phyloP scores from a whole-genome alignment of 768 basidiomycete species.

The Trametes maxima region DNA sequence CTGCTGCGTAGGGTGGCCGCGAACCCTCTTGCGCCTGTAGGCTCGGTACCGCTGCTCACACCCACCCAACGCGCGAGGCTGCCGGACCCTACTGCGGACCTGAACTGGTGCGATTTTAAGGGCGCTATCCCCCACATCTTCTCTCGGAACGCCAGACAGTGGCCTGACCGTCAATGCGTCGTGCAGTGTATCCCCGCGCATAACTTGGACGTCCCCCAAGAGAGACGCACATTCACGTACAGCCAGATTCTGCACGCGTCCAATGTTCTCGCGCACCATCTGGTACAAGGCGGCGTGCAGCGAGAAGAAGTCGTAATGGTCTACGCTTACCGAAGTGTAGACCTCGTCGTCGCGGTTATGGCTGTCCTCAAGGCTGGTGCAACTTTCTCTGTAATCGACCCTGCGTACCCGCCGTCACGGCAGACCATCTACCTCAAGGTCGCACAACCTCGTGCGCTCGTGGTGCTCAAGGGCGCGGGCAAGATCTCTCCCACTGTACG shows the following conservation, averaged over 20 bases:
- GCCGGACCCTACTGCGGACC: conserved; percentile 83
- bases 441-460: conserved; percentile 86
- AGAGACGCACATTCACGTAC: conserved; percentile 72
- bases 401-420: conserved; percentile 91
- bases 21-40: conserved; percentile 70
- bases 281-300: conserved; percentile 82
- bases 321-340: conserved; percentile 94
- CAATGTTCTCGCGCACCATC: conserved; percentile 88
- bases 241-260: conserved; percentile 78
- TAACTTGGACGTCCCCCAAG: conserved; percentile 45
- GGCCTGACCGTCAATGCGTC: conserved; percentile 87
- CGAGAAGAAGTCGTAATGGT: conserved; percentile 98
- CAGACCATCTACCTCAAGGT: conserved; percentile 94
- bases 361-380: conserved; percentile 95
- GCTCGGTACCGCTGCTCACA: conserved; percentile 80
- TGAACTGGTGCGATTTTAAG: conserved; percentile 97
- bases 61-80: conserved; percentile 66
- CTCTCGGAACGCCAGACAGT: conserved; percentile 76
- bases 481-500: conserved; percentile 77
- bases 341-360: conserved; percentile 96
- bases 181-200: conserved; percentile 68
- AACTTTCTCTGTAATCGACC: conserved; percentile 97
- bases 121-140: conserved; percentile 97
- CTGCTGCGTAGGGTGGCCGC: conserved; percentile 72
- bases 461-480: conserved; percentile 91